phyloP scores from a whole-genome alignment of 2,329 filamentous ascomycete genomes.

The Hymenoscyphus occultus region DNA sequence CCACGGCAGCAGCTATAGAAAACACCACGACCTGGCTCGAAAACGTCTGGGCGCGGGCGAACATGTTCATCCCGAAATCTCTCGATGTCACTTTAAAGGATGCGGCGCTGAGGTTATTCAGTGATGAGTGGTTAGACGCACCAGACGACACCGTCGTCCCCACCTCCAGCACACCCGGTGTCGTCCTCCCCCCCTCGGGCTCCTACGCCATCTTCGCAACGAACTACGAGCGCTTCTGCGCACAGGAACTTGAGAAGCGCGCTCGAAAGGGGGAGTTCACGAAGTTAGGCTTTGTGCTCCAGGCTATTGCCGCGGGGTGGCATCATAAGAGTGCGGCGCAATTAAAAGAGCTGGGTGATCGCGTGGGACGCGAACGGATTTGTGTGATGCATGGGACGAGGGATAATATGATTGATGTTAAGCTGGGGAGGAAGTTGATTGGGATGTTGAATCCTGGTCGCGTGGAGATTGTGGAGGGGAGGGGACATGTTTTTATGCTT shows the following conservation, averaged over 20 bases:
- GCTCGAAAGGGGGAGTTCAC: slow-evolving; percentile 59
- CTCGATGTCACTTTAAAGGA: slow-evolving; percentile 64
- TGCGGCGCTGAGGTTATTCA: slow-evolving; percentile 66
- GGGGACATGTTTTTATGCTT: slow-evolving; percentile 72
- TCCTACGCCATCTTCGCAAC: slow-evolving; percentile 59
- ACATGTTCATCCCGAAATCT: slow-evolving; percentile 66
- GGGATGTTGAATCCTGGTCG: slow-evolving; percentile 60
- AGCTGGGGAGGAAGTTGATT: slow-evolving; percentile 67
- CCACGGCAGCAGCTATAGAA: slow-evolving; percentile 59
- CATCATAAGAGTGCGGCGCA: slow-evolving; percentile 71
- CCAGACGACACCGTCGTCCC: slow-evolving; percentile 59
- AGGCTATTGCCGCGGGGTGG: slow-evolving; percentile 75
- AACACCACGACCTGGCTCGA: slow-evolving; percentile 61
- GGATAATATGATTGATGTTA: slow-evolving; percentile 75
- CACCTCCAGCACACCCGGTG: slow-evolving; percentile 40
- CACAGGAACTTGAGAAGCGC: slow-evolving; percentile 73
- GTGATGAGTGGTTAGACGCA: slow-evolving; percentile 55
- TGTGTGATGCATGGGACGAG: slow-evolving; percentile 71
- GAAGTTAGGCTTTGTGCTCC: slow-evolving; percentile 67
- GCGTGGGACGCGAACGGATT: slow-evolving; percentile 70
- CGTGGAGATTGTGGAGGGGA: slow-evolving; percentile 62
- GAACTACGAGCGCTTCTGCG: slow-evolving; percentile 80
- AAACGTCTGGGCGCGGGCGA: slow-evolving; percentile 57
- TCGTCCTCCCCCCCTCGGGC: slow-evolving; percentile 36
- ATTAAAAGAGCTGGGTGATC: slow-evolving; percentile 62